Conservation (phyloP, 495 filamentous ascomycete genomes). For the Penicillium roqueforti region DNA sequence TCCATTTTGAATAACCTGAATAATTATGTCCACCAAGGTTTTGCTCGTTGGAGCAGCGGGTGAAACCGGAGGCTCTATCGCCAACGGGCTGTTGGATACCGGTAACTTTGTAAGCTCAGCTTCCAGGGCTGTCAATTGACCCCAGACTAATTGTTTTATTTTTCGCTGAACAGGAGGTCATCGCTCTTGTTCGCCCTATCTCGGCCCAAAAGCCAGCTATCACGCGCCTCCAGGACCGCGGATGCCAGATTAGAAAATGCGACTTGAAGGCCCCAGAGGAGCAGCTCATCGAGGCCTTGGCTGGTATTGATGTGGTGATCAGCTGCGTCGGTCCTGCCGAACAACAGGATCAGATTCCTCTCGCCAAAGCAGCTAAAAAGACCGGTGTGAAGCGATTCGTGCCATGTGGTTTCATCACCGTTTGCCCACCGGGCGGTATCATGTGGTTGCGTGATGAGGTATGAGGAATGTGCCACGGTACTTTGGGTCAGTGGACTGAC, state of each 20-base stretch:
- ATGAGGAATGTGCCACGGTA: background rate
- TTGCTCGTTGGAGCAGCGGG: conserved; percentile 45
- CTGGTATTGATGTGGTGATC: conserved; percentile 52
- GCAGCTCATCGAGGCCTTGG: conserved; percentile 43
- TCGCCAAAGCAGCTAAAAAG: conserved; percentile 52
- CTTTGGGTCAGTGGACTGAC: conserved; percentile 5
- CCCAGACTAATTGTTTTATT: conserved; percentile 4
- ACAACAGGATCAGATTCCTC: conserved; percentile 47
- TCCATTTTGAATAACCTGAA: background rate
- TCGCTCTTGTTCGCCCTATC: conserved; percentile 44
- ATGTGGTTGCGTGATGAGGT: conserved; percentile 49
- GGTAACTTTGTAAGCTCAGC: conserved; percentile 35
- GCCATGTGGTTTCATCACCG: conserved; percentile 52
- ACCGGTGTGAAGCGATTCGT: conserved; percentile 56
- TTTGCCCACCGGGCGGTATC: conserved; percentile 44
- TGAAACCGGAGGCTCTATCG: conserved; percentile 49
- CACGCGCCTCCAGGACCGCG: conserved; percentile 38
- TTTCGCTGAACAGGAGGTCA: conserved; percentile 39
- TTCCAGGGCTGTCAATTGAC: background rate
- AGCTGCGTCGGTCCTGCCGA: conserved; percentile 45
- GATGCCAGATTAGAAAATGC: conserved; percentile 44
- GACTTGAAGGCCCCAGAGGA: conserved; percentile 46
- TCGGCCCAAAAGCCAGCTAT: conserved; percentile 48
- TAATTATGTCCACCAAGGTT: conserved; percentile 43
- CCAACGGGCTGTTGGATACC: conserved; percentile 40